Conservation (phyloP, 345 rosid species). For the Citrus trifoliata region DNA sequence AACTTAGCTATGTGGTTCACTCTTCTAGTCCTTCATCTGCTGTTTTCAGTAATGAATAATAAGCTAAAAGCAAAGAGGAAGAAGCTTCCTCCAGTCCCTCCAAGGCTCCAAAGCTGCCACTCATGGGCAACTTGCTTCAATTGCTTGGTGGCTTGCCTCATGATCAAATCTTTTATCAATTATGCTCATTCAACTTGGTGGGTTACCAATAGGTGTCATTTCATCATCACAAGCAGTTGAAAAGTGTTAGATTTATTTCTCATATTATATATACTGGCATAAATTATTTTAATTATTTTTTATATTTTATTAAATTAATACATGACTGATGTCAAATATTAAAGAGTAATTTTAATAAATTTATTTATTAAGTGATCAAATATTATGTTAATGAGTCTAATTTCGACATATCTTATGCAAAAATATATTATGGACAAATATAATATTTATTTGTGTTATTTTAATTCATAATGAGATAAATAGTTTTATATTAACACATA, state of each 20-base stretch:
- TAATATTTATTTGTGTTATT: no score
- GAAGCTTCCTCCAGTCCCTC: conserved; percentile 19
- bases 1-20: neutral
- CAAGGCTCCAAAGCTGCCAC: conserved; percentile 19
- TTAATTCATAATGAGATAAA: accelerated
- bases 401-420: accelerated
- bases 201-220: conserved; percentile 17
- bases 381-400: no score
- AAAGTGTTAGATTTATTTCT: neutral
- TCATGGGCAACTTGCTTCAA: conserved; percentile 12
- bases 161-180: conserved; percentile 1
- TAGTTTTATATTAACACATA: no score
- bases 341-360: accelerated
- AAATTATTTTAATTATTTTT: no score
- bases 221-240: conserved; percentile 26
- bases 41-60: neutral
- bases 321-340: no score
- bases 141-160: neutral
- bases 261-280: accelerated
- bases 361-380: no score
- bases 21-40: neutral
- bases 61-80: neutral
- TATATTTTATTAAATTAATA: no score
- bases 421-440: accelerated
- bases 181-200: conserved; percentile 28